Evolutionary conservation across 2,329 filamentous ascomycete genomes (phyloP).

Genomic region (Mycocentrospora acerina): DNA sequence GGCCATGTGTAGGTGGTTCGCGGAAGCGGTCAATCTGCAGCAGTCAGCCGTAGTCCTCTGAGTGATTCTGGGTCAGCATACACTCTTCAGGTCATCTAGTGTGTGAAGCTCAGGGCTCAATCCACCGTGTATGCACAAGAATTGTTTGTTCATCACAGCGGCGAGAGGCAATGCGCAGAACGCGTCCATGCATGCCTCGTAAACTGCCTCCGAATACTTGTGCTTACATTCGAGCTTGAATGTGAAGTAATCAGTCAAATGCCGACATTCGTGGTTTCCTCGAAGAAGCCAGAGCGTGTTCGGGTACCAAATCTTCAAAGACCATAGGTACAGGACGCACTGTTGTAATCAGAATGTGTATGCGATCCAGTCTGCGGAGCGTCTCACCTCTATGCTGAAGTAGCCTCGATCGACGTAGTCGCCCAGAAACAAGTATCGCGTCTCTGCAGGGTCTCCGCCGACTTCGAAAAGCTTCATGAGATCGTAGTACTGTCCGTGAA

Average conservation of each 20-base stretch:
- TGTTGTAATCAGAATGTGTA: slow-evolving; percentile 42
- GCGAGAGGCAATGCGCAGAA: slow-evolving; percentile 93
- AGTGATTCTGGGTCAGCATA: slow-evolving; percentile 47
- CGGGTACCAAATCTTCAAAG: slow-evolving; percentile 98
- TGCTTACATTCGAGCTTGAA: slow-evolving; percentile 99
- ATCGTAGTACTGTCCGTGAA: slow-evolving; percentile 98
- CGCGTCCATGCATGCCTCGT: slow-evolving; percentile 97
- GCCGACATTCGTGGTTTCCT: slow-evolving; percentile 97
- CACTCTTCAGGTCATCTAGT: slow-evolving; percentile 86
- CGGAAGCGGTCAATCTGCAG: slow-evolving; percentile 90
- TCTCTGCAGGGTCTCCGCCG: slow-evolving; percentile 93
- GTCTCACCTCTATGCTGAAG: slow-evolving; percentile 85
- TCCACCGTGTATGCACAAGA: slow-evolving; percentile 96
- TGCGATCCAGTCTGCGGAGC: not conserved
- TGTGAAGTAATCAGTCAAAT: slow-evolving; percentile 99
- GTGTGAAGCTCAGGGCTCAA: slow-evolving; percentile 95
- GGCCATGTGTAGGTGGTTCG: slow-evolving; percentile 91
- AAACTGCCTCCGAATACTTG: slow-evolving; percentile 95
- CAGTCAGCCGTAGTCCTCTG: slow-evolving; percentile 19
- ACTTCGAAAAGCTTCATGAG: slow-evolving; percentile 99
- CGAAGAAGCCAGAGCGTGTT: slow-evolving; percentile 95
- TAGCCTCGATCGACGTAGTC: slow-evolving; percentile 98
- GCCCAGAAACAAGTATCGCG: slow-evolving; percentile 92
- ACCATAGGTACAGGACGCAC: slow-evolving; percentile 97
- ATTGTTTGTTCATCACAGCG: slow-evolving; percentile 99